Percentiles rank a stretch among this genome's conserved stretches.
Conservation (phyloP, 768 basidiomycete genomes). For the Amanita molliuscula region DNA sequence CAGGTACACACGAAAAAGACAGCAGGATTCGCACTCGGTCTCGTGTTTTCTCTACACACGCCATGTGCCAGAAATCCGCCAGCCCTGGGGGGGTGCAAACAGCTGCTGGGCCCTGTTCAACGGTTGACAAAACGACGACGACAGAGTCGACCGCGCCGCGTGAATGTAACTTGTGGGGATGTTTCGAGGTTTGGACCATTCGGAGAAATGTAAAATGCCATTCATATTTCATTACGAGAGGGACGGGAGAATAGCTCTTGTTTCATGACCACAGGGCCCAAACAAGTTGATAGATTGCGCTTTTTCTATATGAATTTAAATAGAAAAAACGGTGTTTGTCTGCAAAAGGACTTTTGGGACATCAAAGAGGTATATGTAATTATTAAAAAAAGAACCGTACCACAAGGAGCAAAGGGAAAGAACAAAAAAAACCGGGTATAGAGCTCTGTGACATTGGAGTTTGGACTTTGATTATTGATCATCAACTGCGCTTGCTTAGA, state of each 20-base stretch:
- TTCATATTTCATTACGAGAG: background rate
- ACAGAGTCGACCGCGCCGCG: background rate
- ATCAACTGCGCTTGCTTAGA: background rate
- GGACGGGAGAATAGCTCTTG: no score
- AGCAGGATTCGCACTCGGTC: background rate
- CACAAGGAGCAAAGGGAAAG: constrained; percentile 1
- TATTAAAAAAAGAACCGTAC: background rate
- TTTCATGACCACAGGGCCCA: no score
- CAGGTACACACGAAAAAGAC: background rate
- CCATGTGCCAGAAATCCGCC: background rate
- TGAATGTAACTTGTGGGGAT: background rate
- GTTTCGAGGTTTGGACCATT: background rate
- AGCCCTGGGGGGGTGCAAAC: no score
- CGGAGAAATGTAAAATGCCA: background rate
- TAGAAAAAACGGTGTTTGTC: no score
- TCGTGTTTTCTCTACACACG: background rate
- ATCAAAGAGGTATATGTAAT: no score
- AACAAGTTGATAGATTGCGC: no score
- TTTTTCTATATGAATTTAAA: no score
- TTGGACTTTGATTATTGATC: background rate
- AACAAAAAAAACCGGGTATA: no score
- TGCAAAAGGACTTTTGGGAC: no score
- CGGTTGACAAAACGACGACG: background rate
- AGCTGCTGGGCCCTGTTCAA: background rate
- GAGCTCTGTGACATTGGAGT: background rate